Conservation (phyloP, 106 monocot genomes). For the Allium cepa region DNA sequence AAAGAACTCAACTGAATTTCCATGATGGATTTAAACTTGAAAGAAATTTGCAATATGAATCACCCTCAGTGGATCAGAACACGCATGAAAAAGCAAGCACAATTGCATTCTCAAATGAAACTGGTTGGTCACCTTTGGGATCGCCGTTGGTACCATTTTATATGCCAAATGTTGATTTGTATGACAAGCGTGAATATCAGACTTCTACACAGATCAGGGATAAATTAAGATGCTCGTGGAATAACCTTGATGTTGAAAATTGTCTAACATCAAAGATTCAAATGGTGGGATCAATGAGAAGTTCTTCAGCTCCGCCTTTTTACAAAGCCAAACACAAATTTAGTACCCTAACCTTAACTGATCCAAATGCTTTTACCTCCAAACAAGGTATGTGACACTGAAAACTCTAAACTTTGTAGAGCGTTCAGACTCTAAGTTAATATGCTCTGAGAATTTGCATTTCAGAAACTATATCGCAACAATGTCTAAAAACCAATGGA, state of each 20-base stretch:
- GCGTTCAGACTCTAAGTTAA: not conserved
- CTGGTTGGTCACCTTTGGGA: slow-evolving; percentile 7
- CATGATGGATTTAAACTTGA: slow-evolving; percentile 6
- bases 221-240: slow-evolving; percentile 2
- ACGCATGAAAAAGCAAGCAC: slow-evolving; percentile 1
- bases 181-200: not conserved
- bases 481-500: slow-evolving; percentile 13
- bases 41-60: slow-evolving; percentile 9
- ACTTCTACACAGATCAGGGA: slow-evolving; percentile 15
- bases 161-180: slow-evolving; percentile 4
- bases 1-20: slow-evolving; percentile 1
- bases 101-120: slow-evolving; percentile 14
- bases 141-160: not conserved
- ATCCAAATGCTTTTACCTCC: no score
- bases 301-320: slow-evolving; percentile 88
- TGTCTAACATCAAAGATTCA: slow-evolving; percentile 5
- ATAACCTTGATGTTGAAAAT: slow-evolving; percentile 15
- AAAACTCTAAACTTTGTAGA: not conserved
- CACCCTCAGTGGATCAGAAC: slow-evolving; percentile 5
- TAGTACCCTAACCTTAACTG: slow-evolving; percentile 12
- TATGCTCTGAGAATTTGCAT: slow-evolving; percentile 4
- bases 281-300: slow-evolving; percentile 41
- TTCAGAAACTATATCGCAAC: slow-evolving; percentile 26
- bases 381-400: no score
- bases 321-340: slow-evolving; percentile 47